phyloP scores from a whole-genome alignment of 768 basidiomycete genomes.

The Tulasnella sp. region DNA sequence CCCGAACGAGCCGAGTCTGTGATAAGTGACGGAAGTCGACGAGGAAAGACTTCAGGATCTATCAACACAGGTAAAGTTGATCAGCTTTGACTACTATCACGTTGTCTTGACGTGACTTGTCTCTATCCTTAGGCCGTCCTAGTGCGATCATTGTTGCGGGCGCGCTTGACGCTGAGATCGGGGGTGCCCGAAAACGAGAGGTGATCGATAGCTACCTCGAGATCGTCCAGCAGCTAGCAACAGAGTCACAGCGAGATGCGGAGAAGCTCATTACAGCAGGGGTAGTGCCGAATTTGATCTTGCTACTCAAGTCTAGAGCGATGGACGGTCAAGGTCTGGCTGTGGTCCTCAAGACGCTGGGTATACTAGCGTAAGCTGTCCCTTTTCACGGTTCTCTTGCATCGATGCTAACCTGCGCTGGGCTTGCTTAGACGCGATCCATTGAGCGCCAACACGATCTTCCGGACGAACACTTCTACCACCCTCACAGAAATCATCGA shows the following conservation, averaged over 20 bases:
- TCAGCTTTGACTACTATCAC: not conserved
- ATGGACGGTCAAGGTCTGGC: conserved; percentile 14
- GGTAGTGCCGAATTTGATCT: conserved; percentile 12
- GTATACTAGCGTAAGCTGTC: conserved; percentile 9
- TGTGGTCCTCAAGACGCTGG: conserved; percentile 16
- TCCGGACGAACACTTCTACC: conserved; percentile 10
- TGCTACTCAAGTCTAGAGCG: conserved; percentile 13
- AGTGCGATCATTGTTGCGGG: conserved; percentile 12
- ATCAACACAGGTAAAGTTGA: not conserved
- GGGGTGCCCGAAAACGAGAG: conserved; percentile 7
- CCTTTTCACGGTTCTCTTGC: no score
- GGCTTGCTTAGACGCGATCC: conserved; percentile 12
- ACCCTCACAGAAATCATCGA: conserved; percentile 19
- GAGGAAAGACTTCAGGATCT: not conserved
- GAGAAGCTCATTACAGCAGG: conserved; percentile 19
- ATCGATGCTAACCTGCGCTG: not conserved
- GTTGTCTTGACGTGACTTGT: not conserved
- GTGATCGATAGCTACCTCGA: conserved; percentile 16
- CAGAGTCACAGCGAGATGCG: conserved; percentile 7
- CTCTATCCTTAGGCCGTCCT: not conserved
- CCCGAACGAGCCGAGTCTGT: conserved; percentile 1
- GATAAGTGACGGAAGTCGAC: not conserved
- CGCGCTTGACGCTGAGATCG: conserved; percentile 17
- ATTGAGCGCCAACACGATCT: conserved; percentile 19
- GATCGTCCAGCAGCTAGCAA: conserved; percentile 6